Base-by-base conservation (phyloP, 2,329 filamentous ascomycete species). In the Aspergillus ochraceoroseus region DNA sequence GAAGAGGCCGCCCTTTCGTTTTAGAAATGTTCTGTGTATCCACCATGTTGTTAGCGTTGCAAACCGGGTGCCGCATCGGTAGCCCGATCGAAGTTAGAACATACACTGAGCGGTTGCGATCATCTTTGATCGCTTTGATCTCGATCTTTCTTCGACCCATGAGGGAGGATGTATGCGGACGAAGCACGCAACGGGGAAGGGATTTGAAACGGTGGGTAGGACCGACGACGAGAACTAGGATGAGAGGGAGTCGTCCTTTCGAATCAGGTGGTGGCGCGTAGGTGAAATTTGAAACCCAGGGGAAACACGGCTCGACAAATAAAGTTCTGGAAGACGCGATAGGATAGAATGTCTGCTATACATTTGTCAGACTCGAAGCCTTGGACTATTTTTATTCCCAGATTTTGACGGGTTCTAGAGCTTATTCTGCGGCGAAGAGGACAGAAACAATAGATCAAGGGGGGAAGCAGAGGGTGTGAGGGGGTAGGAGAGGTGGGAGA, bases 71-170 rank as follows among this genome's bases (percentile, higher is more conserved):
- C 33, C 11, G 12, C n/a, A 14, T 35, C 8, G 5, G 11, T 32
- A 22, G 17, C n/a, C 20, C 15, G 27, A 35, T 12, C 23, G 28
- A 32, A 5, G 23, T 2, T 19, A 15, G 26, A 17, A 74, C 87
- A 69, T 87, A 95, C 89, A 95, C 89, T 59, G 89, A 95, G 65
- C 89, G 87, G 65, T 95, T 95, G 60, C 89, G 82, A 70, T 95
- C 89, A 80, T 95, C 89, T 71, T 95, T 95, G 76, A 96, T 96
- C 56, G 90, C 87, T 72, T 95, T 95, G 76, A 98, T 96, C 74
- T 96, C 92, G 65, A 98, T 98, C 80, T 98, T 98, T 77, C 92
- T 82, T 68, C 92, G 83, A 67, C 92, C 92, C 92, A 98, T 98
- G 38, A 43, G 44, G 43, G 40, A 42, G 33, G 29, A 17, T 38